Base-by-base conservation (phyloP, 305 asterid species). In the Coffea humblotiana region DNA sequence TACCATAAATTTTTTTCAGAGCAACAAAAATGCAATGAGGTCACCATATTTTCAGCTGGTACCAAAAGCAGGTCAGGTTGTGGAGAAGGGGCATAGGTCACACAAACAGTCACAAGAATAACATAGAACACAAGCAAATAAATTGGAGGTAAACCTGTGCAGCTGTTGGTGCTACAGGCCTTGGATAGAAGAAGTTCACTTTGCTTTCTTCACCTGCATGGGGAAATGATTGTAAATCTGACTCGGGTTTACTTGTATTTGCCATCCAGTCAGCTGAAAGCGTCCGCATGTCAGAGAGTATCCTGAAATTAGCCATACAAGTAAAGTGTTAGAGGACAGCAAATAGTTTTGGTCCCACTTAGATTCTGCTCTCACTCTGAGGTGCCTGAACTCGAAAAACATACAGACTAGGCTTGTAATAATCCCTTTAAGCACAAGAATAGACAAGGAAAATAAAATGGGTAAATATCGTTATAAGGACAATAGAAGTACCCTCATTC, bases 261-360 rank as follows among this genome's bases (percentile, higher is more conserved):
- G 99, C 99, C 99, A 96, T 96, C 99, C 99, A 96, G 86, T 96
- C 99, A 21, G 99, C 99, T 45, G 99, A 94, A 84, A 96, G 97
- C 76, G 99, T 96, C 80, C 99, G 89, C 95, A 96, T 96, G 84
- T 96, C 99, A 86, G 98, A 92, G 82, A 94, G 97, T 88, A 96
- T 96, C 95, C 99, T 96, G 96, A 78, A 84, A 88, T 82, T 74
- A 80, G 78, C 73, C 79, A 85, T 83, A 71, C 32, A 29, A 43
- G 72, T 75, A 78, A 67, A 71, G 40, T 54, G 49, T 72, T 74
- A 81, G 74, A 58, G 70, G 71, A 29, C 54, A 65, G 76, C 67
- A 43, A 27, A 29, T 37, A 18, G 4, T 8, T 69, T 69, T 37
- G 4, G 71, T 66, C n/a, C 71, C 43, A 32, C 14, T 13, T 71